Conservation (phyloP, 768 basidiomycete species). For the Pulveroboletus sp. region DNA sequence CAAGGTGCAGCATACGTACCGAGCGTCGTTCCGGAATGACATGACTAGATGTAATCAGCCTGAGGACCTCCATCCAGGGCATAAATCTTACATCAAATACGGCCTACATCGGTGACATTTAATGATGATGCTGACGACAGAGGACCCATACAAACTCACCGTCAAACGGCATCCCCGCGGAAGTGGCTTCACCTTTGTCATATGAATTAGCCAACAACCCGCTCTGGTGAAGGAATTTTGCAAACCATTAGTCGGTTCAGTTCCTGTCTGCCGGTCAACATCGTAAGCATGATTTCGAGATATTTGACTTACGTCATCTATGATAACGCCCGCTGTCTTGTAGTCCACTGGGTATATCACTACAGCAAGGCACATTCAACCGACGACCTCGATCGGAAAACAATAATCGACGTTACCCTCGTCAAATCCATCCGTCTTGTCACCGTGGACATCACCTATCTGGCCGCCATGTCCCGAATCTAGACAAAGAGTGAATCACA, state of each 20-base stretch:
- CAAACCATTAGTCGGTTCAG: constrained; percentile 42
- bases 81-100: constrained; percentile 45
- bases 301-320: constrained; percentile 60
- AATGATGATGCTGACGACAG: background rate
- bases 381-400: background rate
- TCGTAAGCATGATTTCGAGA: background rate
- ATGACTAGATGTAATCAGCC: constrained; percentile 30
- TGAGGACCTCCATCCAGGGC: background rate
- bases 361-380: constrained; percentile 20
- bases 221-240: background rate
- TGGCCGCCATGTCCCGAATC: constrained; percentile 98
- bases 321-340: constrained; percentile 68
- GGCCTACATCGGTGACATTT: constrained; percentile 20
- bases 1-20: constrained; percentile 23
- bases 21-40: constrained; percentile 49
- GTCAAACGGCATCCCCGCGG: constrained; percentile 69
- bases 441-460: constrained; percentile 69
- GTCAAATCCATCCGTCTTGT: constrained; percentile 76
- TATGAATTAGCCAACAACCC: background rate
- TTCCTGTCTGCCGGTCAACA: constrained; percentile 23
- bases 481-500: constrained; percentile 22
- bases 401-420: constrained; percentile 49
- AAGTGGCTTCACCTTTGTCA: constrained; percentile 43
- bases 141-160: constrained; percentile 21
- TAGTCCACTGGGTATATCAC: constrained; percentile 91